phyloP scores from a whole-genome alignment of 2,329 filamentous ascomycete genomes.

The Cryphonectria naterciae region DNA sequence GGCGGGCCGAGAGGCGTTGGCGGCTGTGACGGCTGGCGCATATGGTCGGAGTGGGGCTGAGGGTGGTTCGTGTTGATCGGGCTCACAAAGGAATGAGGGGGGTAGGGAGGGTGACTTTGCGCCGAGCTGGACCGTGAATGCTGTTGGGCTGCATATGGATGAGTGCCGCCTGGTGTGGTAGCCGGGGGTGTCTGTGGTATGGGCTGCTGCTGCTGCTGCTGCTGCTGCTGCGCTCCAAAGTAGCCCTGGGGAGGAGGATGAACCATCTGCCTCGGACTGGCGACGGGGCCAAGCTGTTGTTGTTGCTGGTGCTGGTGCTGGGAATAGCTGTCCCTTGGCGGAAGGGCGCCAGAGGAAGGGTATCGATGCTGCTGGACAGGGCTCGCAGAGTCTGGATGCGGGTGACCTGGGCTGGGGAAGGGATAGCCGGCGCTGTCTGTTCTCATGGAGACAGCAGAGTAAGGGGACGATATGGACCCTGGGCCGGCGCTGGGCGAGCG shows the following conservation, averaged over 20 bases:
- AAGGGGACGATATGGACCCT: slow-evolving; percentile 52
- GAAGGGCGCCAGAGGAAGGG: slow-evolving; percentile 48
- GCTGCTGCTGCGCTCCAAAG: slow-evolving; percentile 12
- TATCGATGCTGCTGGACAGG: slow-evolving; percentile 59
- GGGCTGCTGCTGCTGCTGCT: slow-evolving; percentile 31
- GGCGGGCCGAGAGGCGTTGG: slow-evolving; percentile 58
- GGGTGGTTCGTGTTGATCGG: slow-evolving; percentile 52
- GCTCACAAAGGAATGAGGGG: slow-evolving; percentile 52
- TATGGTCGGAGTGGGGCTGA: slow-evolving; percentile 45
- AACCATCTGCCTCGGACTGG: slow-evolving; percentile 37
- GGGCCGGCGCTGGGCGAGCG: slow-evolving; percentile 54
- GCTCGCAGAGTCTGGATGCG: slow-evolving; percentile 49
- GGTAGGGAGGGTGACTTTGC: slow-evolving; percentile 61
- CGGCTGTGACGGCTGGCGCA: slow-evolving; percentile 58
- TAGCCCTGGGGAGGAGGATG: slow-evolving; percentile 34
- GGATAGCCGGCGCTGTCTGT: slow-evolving; percentile 51
- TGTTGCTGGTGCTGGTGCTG: slow-evolving; percentile 33
- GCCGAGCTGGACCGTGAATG: slow-evolving; percentile 61
- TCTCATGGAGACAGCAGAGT: slow-evolving; percentile 53
- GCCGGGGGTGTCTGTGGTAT: slow-evolving; percentile 57
- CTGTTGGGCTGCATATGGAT: slow-evolving; percentile 36
- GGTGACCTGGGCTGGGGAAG: slow-evolving; percentile 46
- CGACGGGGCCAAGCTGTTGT: slow-evolving; percentile 34
- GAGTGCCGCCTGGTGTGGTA: slow-evolving; percentile 45
- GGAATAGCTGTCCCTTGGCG: slow-evolving; percentile 52